Base-by-base conservation (phyloP, 1,139 yeast genomes). In the Zygotorulaspora mrakii region DNA sequence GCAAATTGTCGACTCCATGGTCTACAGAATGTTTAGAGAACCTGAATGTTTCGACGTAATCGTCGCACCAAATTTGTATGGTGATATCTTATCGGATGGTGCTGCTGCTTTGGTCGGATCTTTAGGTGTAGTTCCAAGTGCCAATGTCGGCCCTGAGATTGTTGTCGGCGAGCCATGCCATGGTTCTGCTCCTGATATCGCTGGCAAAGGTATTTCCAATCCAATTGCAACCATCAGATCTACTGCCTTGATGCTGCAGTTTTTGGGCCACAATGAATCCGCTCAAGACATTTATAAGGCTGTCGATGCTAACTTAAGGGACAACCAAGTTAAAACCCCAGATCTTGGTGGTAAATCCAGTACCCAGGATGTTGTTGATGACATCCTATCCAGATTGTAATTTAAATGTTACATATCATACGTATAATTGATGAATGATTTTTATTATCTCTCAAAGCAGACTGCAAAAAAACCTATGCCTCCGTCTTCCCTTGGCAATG, bases 91-190 rank as follows among this genome's bases (percentile, higher is more conserved):
- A 55, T 84, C 95, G 54, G 98, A 91, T 62, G 98, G 98, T 67
- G 98, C 98, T 42, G 98, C 98, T 56, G 98, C 98, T 18, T 76
- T 91, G 47, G 98, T 91, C 33, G 98, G 98, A 37, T 91, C 98
- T 22, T 77, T 91, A 50, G 98, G 98, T 62, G 95, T 91, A 45
- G 97, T 94, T 46, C 98, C 98, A 56, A 83, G 95, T 43, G 97
- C 97, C 50, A 91, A 91, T 61, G 98, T 91, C 43, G 98, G 98
- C 59, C 96, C 88, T 61, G 70, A 74, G 64, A 91, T 91, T 61
- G 96, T 94, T 50, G 88, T 91, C 64, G 98, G 98, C 65, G 98
- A 91, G 69, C 98, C 98, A 60, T 89, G 97, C 65, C 98, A 91
- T 68, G 98, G 98, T 47, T 85, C 95, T 46, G 98, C 98, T 42